These are phyloP conservation scores for Kluyveromyces sp. DNA, from an alignment of 1,139 yeast genomes.

Conservation along the genomic window DNA sequence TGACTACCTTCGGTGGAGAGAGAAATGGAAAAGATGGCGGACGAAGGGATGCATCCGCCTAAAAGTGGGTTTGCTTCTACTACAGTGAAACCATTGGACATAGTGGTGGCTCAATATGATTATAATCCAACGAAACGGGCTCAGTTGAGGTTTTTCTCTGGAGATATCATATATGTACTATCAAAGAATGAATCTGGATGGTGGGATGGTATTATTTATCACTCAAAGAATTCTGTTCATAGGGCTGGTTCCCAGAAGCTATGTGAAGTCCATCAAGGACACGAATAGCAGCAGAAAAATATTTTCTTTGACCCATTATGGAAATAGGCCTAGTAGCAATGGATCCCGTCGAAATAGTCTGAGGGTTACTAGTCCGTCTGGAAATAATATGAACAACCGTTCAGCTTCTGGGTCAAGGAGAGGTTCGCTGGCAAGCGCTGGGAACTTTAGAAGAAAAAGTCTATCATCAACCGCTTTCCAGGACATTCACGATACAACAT, in stretches of 20 bases:
- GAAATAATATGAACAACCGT: not conserved
- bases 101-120: constrained; percentile 24
- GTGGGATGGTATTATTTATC: constrained; percentile 64
- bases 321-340: not conserved
- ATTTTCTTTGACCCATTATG: not conserved
- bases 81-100: constrained; percentile 14
- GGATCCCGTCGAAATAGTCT: constrained; percentile 5
- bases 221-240: constrained; percentile 24
- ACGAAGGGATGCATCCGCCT: not conserved
- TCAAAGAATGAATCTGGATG: constrained; percentile 52
- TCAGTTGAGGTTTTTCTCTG: constrained; percentile 18
- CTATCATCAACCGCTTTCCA: not conserved
- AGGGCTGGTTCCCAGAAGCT: constrained; percentile 74
- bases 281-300: not conserved
- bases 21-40: not conserved
- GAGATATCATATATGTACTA: constrained; percentile 32
- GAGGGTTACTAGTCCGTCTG: constrained; percentile 1
- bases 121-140: constrained; percentile 13
- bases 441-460: constrained; percentile 3
- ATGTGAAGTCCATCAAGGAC: constrained; percentile 27
- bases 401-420: constrained; percentile 3
- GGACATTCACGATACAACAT: not conserved
- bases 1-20: not conserved
- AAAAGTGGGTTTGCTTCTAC: not conserved
- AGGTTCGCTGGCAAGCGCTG: constrained; percentile 3